Percentiles rank a stretch among this genome's conserved stretches.
phyloP scores from a whole-genome alignment of 2,329 filamentous ascomycete species.

The Aureobasidium sp. region DNA sequence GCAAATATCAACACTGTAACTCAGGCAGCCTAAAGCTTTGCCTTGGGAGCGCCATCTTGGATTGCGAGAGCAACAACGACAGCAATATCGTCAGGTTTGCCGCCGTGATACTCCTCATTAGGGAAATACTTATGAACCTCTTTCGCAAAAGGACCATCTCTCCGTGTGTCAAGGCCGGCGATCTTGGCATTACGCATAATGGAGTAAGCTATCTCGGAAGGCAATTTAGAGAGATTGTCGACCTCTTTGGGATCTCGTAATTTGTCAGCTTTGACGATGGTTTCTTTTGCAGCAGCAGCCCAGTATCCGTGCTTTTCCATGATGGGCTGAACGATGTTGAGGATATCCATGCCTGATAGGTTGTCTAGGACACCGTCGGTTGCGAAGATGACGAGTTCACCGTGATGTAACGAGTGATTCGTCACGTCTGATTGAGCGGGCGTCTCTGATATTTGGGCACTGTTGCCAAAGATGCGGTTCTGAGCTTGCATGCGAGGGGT shows the following conservation, averaged over 20 bases:
- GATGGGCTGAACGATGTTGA: constrained; percentile 60
- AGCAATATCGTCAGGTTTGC: constrained; percentile 94
- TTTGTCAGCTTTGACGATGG: constrained; percentile 12
- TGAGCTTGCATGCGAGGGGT: constrained; percentile 72
- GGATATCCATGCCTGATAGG: constrained; percentile 80
- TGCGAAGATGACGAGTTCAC: constrained; percentile 87
- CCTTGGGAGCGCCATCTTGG: constrained; percentile 42
- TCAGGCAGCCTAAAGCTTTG: not conserved
- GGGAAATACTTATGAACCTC: constrained; percentile 87
- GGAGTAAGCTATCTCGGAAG: constrained; percentile 69
- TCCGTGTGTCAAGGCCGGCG: constrained; percentile 71
- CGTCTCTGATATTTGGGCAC: constrained; percentile 62
- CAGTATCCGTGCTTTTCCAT: constrained; percentile 55
- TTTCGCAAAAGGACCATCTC: constrained; percentile 89
- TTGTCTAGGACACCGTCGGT: constrained; percentile 97
- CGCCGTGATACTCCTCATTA: constrained; percentile 77
- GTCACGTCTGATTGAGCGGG: constrained; percentile 78
- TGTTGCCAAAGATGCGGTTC: constrained; percentile 75
- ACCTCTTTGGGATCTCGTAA: not conserved
- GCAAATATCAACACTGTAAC: not conserved
- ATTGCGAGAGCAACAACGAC: constrained; percentile 74
- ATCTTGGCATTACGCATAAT: constrained; percentile 77
- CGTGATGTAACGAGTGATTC: constrained; percentile 70
- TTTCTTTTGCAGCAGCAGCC: constrained; percentile 17
- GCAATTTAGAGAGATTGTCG: constrained; percentile 29